A percentile compares a stretch with the other conserved stretches of the same genome.
phyloP scores from a whole-genome alignment of 129 eudicot species.

The Deinandra increscens region DNA sequence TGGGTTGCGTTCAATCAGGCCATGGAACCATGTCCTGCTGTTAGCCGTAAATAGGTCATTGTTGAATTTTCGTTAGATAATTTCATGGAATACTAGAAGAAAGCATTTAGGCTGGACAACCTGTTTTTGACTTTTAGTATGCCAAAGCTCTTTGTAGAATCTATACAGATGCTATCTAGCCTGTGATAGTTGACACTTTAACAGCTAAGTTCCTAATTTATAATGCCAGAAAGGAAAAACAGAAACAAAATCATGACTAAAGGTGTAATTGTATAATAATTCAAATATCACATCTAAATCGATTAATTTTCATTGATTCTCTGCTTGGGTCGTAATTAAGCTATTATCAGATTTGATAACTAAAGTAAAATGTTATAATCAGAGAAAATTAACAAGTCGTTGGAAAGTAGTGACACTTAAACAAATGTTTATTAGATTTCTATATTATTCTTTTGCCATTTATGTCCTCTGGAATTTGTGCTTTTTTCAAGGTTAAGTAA shows the following conservation, averaged over 20 bases:
- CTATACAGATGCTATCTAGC: neutral
- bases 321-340: neutral
- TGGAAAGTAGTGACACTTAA: neutral
- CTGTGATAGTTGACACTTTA: neutral
- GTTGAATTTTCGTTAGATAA: conserved; percentile 18
- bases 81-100: conserved; percentile 1
- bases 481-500: neutral
- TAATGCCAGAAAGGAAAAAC: neutral
- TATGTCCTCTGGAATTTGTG: neutral
- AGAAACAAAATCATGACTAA: neutral
- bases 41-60: neutral
- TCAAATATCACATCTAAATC: neutral
- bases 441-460: neutral
- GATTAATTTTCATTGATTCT: neutral
- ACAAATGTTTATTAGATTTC: neutral
- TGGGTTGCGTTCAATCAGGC: neutral
- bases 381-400: neutral
- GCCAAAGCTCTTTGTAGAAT: conserved; percentile 6
- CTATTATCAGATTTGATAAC: neutral
- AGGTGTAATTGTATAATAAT: neutral
- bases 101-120: conserved; percentile 6
- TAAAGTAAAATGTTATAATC: neutral
- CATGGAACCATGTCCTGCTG: neutral
- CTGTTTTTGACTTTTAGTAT: conserved; percentile 14
- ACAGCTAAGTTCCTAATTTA: neutral